phyloP scores from a whole-genome alignment of 306 rosid species.

The Casuarina equisetifolia region DNA sequence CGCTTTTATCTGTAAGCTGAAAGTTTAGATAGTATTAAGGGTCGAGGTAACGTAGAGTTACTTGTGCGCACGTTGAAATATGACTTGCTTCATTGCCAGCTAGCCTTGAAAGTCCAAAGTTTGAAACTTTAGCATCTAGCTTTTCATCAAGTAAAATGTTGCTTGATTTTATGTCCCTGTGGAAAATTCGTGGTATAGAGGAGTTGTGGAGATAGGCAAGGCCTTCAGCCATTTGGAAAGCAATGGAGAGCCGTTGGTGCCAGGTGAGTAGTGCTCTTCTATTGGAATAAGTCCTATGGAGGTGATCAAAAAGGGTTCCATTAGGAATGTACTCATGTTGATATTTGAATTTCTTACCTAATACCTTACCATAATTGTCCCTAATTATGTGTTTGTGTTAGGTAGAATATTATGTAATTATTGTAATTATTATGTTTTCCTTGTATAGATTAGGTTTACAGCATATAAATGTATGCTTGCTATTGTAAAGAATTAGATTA shows the following conservation, averaged over 20 bases:
- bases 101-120: slow-evolving; percentile 54
- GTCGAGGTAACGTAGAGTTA: slow-evolving; percentile 53
- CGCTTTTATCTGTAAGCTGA: slow-evolving; percentile 43
- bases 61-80: slow-evolving; percentile 52
- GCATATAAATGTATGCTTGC: too few relatives aligned
- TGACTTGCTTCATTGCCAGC: slow-evolving; percentile 48
- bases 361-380: too few relatives aligned
- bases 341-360: too few relatives aligned
- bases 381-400: too few relatives aligned
- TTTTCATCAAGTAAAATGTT: slow-evolving; percentile 35
- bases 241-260: slow-evolving; percentile 48
- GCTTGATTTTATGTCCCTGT: slow-evolving; percentile 56
- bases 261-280: slow-evolving; percentile 31
- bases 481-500: too few relatives aligned
- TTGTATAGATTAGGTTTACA: too few relatives aligned
- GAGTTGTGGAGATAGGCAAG: slow-evolving; percentile 52
- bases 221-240: slow-evolving; percentile 50
- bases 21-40: slow-evolving; percentile 50
- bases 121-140: slow-evolving; percentile 44
- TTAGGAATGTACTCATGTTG: slow-evolving; percentile 45
- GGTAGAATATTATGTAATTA: too few relatives aligned
- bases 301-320: slow-evolving; percentile 55
- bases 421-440: too few relatives aligned
- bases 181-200: slow-evolving; percentile 54
- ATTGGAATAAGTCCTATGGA: slow-evolving; percentile 20